These are phyloP conservation scores for Dactylellina parvicollis DNA, from an alignment of 2,329 filamentous ascomycete species.

Conservation along the genomic window DNA sequence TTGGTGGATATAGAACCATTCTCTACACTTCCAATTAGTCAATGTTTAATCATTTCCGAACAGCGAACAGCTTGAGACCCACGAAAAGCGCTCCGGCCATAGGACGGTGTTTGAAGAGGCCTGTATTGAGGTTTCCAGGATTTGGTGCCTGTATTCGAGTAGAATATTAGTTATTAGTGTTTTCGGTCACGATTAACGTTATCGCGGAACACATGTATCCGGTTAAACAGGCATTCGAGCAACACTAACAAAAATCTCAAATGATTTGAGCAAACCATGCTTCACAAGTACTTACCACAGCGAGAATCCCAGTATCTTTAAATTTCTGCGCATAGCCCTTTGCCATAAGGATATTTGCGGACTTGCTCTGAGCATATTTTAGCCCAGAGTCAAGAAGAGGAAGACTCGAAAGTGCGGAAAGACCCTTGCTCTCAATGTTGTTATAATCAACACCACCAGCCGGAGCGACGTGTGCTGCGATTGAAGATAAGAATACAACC, in stretches of 20 bases:
- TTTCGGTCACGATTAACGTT: slow-evolving; percentile 3
- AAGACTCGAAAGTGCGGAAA: slow-evolving; percentile 47
- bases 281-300: slow-evolving; percentile 57
- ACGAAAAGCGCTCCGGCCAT: slow-evolving; percentile 42
- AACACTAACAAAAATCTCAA: slow-evolving; percentile 7
- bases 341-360: slow-evolving; percentile 59
- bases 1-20: slow-evolving; percentile 57
- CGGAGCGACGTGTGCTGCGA: slow-evolving; percentile 49
- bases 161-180: slow-evolving; percentile 57
- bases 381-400: slow-evolving; percentile 20
- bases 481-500: slow-evolving; percentile 59
- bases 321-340: slow-evolving; percentile 58
- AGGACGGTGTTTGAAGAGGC: slow-evolving; percentile 59
- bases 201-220: too few species aligned
- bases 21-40: slow-evolving; percentile 32
- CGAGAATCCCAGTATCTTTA: slow-evolving; percentile 60
- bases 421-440: slow-evolving; percentile 50
- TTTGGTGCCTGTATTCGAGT: slow-evolving; percentile 56
- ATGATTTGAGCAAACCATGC: neutral
- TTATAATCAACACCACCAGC: slow-evolving; percentile 56
- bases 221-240: neutral
- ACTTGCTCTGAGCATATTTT: slow-evolving; percentile 61
- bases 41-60: neutral
- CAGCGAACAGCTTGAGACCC: slow-evolving; percentile 27
- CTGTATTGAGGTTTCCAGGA: slow-evolving; percentile 63